Evolutionary conservation across 2,329 filamentous ascomycete species (phyloP), one percentile per base, ranked within the genome.

Genomic region (Rachicladosporium sp.): DNA sequence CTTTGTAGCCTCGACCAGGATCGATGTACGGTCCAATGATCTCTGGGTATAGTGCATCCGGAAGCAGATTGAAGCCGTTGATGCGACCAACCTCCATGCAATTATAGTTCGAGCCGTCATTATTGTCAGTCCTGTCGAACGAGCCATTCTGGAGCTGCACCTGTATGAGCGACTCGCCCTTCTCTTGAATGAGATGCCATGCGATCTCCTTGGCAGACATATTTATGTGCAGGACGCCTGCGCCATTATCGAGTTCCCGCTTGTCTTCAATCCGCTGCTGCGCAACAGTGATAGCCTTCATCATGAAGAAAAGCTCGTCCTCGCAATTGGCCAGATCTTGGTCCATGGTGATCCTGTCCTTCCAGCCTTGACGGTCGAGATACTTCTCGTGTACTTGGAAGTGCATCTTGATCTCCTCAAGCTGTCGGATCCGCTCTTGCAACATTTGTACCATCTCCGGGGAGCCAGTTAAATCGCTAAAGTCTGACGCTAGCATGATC

Each of bases 271-370:
- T 79, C 57, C 88, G 91, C 43, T 87, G 74, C 61, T 98, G 91
- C 4, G 89, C 93, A 2, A 87, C 93, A 1, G 91, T 98, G 57
- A 98, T 98, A 31, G 91, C 93, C 55, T 98, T 96, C 91, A 98
- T 96, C 69, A 98, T 83, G 65, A 98, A 98, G 70, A 98, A 99
- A 6, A 99, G 65, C 60, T 99, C 93, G 53, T 98, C 91, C 59
- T 96, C 91, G 54, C 86, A 95, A 12, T 78, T 78, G 6, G 85
- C 76, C 37, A 98, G 68, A 57, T 98, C 91, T 37, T 83, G 80
- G 56, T 98, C 91, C 33, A 99, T 72, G n/a, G 80, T 67, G 43
- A 95, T 70, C 29, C 87, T 77, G 56, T 96, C 89, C 55, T 91
- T 78, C 88, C 89, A 96, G 10, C 88, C 88, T 54, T 83, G 78